phyloP scores from a whole-genome alignment of 805 yeast genomes.

The Candida argentea region DNA sequence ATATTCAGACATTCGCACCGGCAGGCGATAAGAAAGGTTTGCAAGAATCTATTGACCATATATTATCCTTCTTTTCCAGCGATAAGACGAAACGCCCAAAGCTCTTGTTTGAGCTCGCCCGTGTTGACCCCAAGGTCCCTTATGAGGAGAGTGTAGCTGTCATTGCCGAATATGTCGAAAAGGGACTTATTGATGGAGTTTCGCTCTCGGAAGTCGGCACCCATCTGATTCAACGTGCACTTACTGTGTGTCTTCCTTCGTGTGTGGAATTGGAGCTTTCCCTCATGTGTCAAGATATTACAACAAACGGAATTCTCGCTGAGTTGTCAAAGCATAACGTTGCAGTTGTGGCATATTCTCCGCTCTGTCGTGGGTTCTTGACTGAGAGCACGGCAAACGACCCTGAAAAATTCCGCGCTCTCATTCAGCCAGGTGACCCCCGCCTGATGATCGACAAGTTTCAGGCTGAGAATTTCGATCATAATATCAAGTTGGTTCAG shows the following conservation, averaged over 20 bases:
- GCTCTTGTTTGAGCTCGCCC: constrained; percentile 53
- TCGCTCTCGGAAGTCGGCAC: constrained; percentile 69
- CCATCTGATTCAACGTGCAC: constrained; percentile 50
- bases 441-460: constrained; percentile 47
- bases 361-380: constrained; percentile 69
- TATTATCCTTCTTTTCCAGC: constrained; percentile 19
- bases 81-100: constrained; percentile 22
- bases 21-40: constrained; percentile 41
- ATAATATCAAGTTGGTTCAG: constrained; percentile 42
- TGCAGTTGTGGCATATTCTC: constrained; percentile 74
- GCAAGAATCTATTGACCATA: constrained; percentile 36
- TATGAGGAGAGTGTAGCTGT: constrained; percentile 49
- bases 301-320: constrained; percentile 52
- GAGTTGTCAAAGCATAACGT: constrained; percentile 47
- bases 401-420: constrained; percentile 20
- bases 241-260: constrained; percentile 43
- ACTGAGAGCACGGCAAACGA: constrained; percentile 47
- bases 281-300: constrained; percentile 52
- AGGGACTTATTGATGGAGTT: constrained; percentile 58
- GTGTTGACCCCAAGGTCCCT: constrained; percentile 51
- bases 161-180: constrained; percentile 47
- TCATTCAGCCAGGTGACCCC: constrained; percentile 48
- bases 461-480: constrained; percentile 41
- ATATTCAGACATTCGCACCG: constrained; percentile 31
- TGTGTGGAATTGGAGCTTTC: constrained; percentile 77